A percentile compares a stretch with the other conserved stretches of the same genome.
Conservation (phyloP, 192 early-diverging fungal genomes). For the Geranomyces variabilis region DNA sequence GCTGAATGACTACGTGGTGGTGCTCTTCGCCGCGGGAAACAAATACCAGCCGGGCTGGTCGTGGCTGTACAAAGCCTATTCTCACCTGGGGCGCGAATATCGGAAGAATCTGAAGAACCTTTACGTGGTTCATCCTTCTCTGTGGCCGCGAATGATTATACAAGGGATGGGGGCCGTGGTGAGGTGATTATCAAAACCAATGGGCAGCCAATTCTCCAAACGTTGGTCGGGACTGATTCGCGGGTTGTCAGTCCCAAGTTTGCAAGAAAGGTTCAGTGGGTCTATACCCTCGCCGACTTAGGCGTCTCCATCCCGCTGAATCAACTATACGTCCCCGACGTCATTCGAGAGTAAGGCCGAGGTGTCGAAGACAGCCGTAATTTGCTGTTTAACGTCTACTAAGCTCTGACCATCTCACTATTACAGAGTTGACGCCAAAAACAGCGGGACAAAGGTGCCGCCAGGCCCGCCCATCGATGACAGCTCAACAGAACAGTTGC, state of each 20-base stretch:
- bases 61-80: conserved; percentile 88
- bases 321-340: conserved; percentile 76
- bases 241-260: conserved; percentile 79
- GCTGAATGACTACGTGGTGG: conserved; percentile 87
- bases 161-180: conserved; percentile 83
- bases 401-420: too few species aligned
- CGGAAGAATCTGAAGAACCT: conserved; percentile 94
- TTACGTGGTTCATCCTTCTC: conserved; percentile 90
- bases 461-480: background rate
- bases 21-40: conserved; percentile 81
- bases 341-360: conserved; percentile 13
- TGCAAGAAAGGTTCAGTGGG: conserved; percentile 79
- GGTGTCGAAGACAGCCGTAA: too few species aligned
- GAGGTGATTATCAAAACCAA: conserved; percentile 58
- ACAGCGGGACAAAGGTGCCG: background rate
- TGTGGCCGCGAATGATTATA: conserved; percentile 80
- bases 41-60: conserved; percentile 77
- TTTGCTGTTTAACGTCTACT: too few species aligned
- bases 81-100: conserved; percentile 70
- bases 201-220: background rate
- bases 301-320: conserved; percentile 67
- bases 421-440: conserved; percentile 26
- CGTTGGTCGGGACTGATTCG: conserved; percentile 6
- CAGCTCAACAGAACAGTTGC: background rate
- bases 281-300: conserved; percentile 72